These are phyloP conservation scores for Xylaria sp. DNA, from an alignment of 2,329 filamentous ascomycete species.

Conservation along the genomic window DNA sequence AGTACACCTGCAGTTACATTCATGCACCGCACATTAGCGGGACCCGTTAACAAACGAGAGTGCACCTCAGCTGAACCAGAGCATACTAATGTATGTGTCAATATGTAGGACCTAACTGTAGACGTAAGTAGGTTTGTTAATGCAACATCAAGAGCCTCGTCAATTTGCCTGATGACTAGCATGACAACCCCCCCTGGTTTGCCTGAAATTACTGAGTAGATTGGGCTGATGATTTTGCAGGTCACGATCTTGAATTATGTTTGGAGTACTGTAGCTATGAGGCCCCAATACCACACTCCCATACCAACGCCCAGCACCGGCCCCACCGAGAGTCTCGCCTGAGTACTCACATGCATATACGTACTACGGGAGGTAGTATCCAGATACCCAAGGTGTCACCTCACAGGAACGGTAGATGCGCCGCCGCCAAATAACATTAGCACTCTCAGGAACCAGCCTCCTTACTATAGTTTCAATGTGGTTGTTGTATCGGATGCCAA, in stretches of 20 bases:
- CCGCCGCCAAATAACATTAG: neutral
- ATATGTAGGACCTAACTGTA: neutral
- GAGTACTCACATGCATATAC: neutral
- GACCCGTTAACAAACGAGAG: neutral
- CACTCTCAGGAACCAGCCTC: neutral
- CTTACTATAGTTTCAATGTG: neutral
- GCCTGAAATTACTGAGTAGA: neutral
- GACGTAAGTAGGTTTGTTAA: neutral
- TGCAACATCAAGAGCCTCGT: neutral
- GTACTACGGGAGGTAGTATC: neutral
- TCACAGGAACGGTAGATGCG: neutral
- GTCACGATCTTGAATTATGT: neutral
- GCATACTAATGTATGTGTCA: neutral
- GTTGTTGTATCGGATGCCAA: neutral
- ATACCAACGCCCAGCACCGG: slow-evolving; percentile 4
- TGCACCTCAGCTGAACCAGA: neutral
- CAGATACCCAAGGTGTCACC: neutral
- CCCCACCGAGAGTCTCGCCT: slow-evolving; percentile 22
- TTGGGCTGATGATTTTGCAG: neutral
- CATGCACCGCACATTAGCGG: neutral
- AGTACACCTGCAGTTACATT: neutral
- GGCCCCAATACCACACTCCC: neutral
- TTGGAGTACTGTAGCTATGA: neutral
- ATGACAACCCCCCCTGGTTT: neutral
- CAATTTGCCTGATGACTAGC: neutral